Base-by-base conservation (phyloP, 2,329 filamentous ascomycete species). In the Aspergillus nomiae region DNA sequence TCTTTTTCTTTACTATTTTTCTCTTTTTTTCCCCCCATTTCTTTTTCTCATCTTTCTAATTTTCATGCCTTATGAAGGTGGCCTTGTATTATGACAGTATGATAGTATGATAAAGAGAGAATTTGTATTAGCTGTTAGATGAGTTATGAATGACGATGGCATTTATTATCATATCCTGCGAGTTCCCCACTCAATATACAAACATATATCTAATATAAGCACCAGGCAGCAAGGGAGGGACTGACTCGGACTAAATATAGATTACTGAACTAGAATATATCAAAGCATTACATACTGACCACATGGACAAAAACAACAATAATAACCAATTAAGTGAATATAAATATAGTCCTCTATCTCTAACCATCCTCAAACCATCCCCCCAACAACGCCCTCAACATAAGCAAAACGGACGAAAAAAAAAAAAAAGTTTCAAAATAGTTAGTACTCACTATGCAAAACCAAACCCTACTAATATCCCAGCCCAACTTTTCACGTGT, bases 121-220 rank as follows among this genome's bases (percentile, higher is more conserved):
- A 55, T 55, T 38, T 38, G 48, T 32, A 34, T 55, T 55, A 55
- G 51, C 55, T 46, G 58, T 58, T 62, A 56, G 59, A 67, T 64
- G 66, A 68, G 45, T 63, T 53, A 66, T 66, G 64, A 66, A 62
- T 66, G 60, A 59, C 48, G 51, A 55, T 48, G 53, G 51, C 30
- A 46, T 48, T 62, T 12, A 34, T 12, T 34, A 34, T 12, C 32
- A 34, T 34, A 34, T 34, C 26, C 5, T 34, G 2, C 32, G 11
- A 12, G 7, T 16, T 8, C 14, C 14, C 16, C 6, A 14, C 7
- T 14, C 34, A 14, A 14, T 36, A 36, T 12, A 14, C 14, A 5
- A 7, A 36, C 7, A 6, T 2, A 14, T 36, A 36, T 36, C 34
- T 16, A 36, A 36, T 32, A 32, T 9, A 32, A 14, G 5, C 34